Conservation (phyloP, 2,329 filamentous ascomycete genomes). For the Fusarium setosum region DNA sequence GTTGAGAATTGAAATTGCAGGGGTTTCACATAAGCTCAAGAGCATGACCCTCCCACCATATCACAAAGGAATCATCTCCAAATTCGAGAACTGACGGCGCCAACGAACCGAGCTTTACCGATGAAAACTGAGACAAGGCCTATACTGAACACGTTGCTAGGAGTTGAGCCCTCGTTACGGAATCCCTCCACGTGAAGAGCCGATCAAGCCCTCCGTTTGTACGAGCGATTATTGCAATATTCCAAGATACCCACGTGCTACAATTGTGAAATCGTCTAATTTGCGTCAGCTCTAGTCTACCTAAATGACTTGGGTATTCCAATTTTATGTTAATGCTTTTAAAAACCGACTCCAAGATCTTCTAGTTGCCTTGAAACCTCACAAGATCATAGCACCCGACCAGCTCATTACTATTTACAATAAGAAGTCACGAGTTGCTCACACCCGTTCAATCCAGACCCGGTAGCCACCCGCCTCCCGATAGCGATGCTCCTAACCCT, state of each 20-base stretch:
- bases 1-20: too few species aligned
- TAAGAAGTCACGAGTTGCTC: background rate
- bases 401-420: constrained; percentile 4
- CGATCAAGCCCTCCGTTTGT: background rate
- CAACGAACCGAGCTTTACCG: background rate
- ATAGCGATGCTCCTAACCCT: constrained; percentile 46
- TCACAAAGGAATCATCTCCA: background rate
- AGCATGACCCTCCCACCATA: too few species aligned
- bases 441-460: constrained; percentile 47
- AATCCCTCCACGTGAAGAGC: too few species aligned
- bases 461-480: constrained; percentile 49
- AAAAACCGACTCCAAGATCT: background rate
- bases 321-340: constrained; percentile 4
- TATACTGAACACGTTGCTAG: too few species aligned
- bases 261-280: background rate
- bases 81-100: background rate
- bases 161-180: too few species aligned
- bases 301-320: background rate
- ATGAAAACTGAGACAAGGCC: too few species aligned
- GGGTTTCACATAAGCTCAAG: too few species aligned
- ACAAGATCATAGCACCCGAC: background rate
- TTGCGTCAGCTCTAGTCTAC: background rate
- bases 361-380: constrained; percentile 1
- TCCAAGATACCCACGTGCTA: background rate
- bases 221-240: background rate